Percentiles rank a stretch among this genome's conserved stretches.
phyloP scores from a whole-genome alignment of 768 basidiomycete genomes.

The Mycena floridula region DNA sequence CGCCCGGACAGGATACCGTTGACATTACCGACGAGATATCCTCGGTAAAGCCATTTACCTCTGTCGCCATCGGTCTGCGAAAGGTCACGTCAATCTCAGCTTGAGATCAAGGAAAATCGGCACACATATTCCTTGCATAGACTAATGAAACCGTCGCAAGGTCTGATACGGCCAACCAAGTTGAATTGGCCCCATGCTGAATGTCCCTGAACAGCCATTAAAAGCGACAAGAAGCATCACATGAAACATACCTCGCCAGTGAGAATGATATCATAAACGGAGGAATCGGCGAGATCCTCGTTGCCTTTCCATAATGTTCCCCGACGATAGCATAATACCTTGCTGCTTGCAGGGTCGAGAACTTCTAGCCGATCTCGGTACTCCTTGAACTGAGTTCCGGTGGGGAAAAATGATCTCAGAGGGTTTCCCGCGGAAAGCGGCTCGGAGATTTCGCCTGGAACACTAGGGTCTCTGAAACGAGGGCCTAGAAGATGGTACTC shows the following conservation, averaged over 20 bases:
- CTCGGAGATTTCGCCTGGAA: constrained; percentile 13
- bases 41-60: constrained; percentile 83
- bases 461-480: not conserved
- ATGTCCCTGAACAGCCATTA: constrained; percentile 53
- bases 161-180: constrained; percentile 72
- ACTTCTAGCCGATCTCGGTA: constrained; percentile 40
- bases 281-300: constrained; percentile 10
- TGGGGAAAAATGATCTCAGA: constrained; percentile 55
- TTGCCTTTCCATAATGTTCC: constrained; percentile 12
- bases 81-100: constrained; percentile 2
- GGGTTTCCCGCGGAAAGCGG: constrained; percentile 56
- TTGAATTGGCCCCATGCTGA: constrained; percentile 90
- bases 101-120: constrained; percentile 3
- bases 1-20: constrained; percentile 74
- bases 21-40: constrained; percentile 67
- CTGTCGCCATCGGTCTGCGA: constrained; percentile 60
- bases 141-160: constrained; percentile 75
- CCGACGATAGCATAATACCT: constrained; percentile 25
- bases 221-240: not conserved
- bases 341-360: constrained; percentile 32
- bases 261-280: constrained; percentile 57
- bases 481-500: constrained; percentile 56
- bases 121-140: constrained; percentile 82
- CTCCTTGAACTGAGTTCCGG: constrained; percentile 45
- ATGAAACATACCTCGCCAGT: constrained; percentile 57